A percentile compares a stretch with the other conserved stretches of the same genome.
Evolutionary conservation across 2,329 filamentous ascomycete genomes (phyloP).

Genomic region (Sporothrix globosa): DNA sequence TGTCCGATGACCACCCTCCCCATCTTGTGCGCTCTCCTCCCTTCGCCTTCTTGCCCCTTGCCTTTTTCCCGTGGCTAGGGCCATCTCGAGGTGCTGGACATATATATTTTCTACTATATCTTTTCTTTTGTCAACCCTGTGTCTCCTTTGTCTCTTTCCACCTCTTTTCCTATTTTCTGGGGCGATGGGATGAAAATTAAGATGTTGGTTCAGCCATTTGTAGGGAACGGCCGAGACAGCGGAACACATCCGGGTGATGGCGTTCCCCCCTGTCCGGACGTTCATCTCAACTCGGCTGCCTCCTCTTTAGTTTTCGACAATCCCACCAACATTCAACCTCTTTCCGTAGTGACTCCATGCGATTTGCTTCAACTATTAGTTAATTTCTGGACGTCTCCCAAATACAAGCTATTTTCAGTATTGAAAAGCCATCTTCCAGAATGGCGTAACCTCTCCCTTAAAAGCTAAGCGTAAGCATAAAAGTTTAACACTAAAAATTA

Average conservation of each 20-base stretch:
- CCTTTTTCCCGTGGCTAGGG: not conserved
- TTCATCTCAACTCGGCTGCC: not conserved
- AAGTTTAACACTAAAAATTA: not conserved
- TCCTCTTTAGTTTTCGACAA: not conserved
- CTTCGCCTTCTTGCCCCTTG: not conserved
- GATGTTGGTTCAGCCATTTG: not conserved
- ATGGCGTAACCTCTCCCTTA: too few relatives aligned
- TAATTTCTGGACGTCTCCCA: constrained; percentile 5
- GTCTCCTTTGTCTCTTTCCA: constrained; percentile 30
- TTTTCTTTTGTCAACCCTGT: constrained; percentile 29
- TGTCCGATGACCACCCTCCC: not conserved
- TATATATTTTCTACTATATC: constrained; percentile 23
- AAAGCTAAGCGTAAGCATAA: too few relatives aligned
- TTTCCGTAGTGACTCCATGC: constrained; percentile 20
- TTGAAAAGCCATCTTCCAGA: too few relatives aligned
- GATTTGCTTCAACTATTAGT: not conserved
- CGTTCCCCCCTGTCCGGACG: not conserved
- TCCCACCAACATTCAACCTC: not conserved
- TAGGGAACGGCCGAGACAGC: not conserved
- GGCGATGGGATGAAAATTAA: not conserved
- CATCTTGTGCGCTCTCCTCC: not conserved
- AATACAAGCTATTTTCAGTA: constrained; percentile 1
- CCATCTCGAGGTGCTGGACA: constrained; percentile 34
- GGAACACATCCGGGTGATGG: constrained; percentile 19
- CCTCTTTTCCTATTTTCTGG: not conserved